Conservation (phyloP, 305 asterid species). For the Fraxinus sp. region DNA sequence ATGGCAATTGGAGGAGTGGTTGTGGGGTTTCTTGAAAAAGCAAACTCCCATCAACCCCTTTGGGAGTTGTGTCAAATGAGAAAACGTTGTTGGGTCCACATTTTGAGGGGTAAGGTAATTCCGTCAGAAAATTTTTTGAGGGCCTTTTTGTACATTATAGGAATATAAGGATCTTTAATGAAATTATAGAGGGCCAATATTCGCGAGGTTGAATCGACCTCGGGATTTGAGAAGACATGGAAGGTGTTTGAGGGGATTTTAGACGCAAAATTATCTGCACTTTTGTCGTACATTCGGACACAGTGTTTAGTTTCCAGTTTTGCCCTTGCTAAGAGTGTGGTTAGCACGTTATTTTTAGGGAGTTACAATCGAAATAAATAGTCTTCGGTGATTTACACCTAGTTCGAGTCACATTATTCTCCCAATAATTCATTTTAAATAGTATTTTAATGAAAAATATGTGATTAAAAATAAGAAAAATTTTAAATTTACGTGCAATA, state of each 20-base stretch:
- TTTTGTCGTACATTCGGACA: constrained; percentile 8
- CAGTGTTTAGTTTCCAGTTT: constrained; percentile 1
- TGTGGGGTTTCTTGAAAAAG: too few relatives aligned
- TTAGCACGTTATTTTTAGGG: too few relatives aligned
- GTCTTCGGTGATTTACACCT: too few relatives aligned
- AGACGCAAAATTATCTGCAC: neutral
- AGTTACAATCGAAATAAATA: too few relatives aligned
- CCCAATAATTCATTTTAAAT: too few relatives aligned
- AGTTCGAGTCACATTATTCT: too few relatives aligned
- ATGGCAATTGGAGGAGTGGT: too few relatives aligned
- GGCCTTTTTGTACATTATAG: constrained; percentile 6
- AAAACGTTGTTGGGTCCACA: neutral
- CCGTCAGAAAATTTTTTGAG: neutral
- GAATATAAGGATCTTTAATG: neutral
- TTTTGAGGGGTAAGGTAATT: neutral
- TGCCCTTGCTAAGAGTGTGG: neutral
- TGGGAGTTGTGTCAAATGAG: too few relatives aligned
- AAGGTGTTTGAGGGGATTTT: neutral
- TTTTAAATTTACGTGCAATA: too few relatives aligned
- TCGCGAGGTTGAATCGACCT: constrained; percentile 34
- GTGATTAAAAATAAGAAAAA: too few relatives aligned
- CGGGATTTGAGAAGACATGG: constrained; percentile 30
- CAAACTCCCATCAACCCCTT: too few relatives aligned
- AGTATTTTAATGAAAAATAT: too few relatives aligned
- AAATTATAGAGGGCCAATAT: constrained; percentile 20